Base-by-base conservation (phyloP, 805 yeast genomes). In the Candida patagonica region DNA sequence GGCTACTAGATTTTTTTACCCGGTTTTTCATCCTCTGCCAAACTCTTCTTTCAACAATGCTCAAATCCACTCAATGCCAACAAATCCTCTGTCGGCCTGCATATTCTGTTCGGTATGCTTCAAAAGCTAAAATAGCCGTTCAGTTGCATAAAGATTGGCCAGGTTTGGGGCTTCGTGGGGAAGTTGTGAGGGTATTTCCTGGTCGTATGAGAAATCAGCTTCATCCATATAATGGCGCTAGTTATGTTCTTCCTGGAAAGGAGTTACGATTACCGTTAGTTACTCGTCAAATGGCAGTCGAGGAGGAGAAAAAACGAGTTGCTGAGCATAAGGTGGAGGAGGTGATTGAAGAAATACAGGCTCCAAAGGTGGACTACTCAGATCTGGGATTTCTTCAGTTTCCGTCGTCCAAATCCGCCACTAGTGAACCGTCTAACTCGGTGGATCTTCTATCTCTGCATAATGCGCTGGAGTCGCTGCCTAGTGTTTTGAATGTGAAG, bases 181-280 rank as follows among this genome's bases (percentile, higher is more conserved):
- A 87, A 62, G 69, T 87, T 32, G 68, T 80, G 22, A 65, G 71
- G 26, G 95, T 87, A 15, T 70, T 75, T 46, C 87, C 95, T 23
- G 82, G 86, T 17, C 67, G 74, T 46, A 87, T 87, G 95, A 74
- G 89, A 55, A 84, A 83, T 61, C 73, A 64, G 50, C 69, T 87
- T 42, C 85, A 85, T 52, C 73, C 74, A 31, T 52, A 66, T 44
- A 78, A 83, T 52, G 82, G 85, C 32, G 96, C 95, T 2, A 71
- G 74, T 15, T 87, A 85, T 53, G 68, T 85, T 17, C 56, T 69
- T 21, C 30, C 62, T 49, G 52, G 52, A 26, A 42, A 48, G 23
- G 27, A 36, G 7, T 22, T 41, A 15, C 16, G 35, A 24, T 5
- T 25, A 16, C 39, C 27, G n/a, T 31, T 32, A 26, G 27, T 31